phyloP scores from a whole-genome alignment of 768 basidiomycete genomes.

The Lactarius trivialis region DNA sequence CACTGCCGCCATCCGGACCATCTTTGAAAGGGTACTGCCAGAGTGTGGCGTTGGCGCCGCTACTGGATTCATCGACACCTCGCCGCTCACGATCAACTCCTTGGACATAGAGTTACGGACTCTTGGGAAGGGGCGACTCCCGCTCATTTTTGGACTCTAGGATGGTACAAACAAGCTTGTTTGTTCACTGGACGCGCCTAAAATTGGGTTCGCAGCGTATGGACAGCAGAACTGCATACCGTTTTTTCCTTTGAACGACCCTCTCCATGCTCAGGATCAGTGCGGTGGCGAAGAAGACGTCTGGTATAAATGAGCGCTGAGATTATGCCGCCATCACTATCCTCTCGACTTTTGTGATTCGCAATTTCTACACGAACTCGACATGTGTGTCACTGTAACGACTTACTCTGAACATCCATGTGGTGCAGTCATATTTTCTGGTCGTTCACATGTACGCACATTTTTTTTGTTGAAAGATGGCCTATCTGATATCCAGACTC shows the following conservation, averaged over 20 bases:
- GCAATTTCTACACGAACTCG: not conserved
- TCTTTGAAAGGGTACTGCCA: not conserved
- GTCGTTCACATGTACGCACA: constrained; percentile 8
- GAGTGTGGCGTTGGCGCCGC: not conserved
- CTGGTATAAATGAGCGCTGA: constrained; percentile 6
- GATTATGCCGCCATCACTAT: not conserved
- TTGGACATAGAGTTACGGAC: not conserved
- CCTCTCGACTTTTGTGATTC: not conserved
- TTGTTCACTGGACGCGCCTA: not conserved
- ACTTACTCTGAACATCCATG: constrained; percentile 14
- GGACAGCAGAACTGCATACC: not conserved
- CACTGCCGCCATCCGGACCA: not conserved
- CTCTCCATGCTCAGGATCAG: not conserved
- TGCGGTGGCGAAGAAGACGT: not conserved
- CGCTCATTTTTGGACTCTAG: not conserved
- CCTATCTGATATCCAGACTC: not conserved
- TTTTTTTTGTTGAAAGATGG: not conserved
- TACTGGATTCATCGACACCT: not conserved
- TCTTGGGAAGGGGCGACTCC: not conserved
- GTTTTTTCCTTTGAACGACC: not conserved
- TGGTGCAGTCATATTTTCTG: constrained; percentile 12
- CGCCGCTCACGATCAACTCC: not conserved
- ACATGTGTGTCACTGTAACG: constrained; percentile 15
- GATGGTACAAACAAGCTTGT: not conserved
- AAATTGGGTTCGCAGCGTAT: not conserved